Percentiles rank a stretch among this genome's conserved stretches.
Conservation (phyloP, 805 yeast genomes). For the Lachancea waltii region DNA sequence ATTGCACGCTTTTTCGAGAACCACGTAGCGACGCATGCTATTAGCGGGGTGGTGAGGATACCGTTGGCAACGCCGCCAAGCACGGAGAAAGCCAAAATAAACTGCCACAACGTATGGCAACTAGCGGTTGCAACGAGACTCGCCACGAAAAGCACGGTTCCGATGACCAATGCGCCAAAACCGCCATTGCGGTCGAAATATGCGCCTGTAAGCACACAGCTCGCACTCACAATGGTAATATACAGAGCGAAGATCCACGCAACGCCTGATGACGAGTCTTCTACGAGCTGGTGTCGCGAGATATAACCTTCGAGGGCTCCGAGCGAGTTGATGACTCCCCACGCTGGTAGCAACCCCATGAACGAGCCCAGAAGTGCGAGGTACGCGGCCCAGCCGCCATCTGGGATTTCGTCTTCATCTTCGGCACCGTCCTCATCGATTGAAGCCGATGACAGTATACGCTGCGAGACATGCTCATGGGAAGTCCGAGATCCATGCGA, state of each 20-base stretch:
- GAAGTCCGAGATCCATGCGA: too few relatives aligned
- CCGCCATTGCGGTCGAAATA: conserved; percentile 60
- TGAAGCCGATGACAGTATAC: not conserved
- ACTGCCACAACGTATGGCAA: conserved; percentile 50
- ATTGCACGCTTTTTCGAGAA: conserved; percentile 52
- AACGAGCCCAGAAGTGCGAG: conserved; percentile 54
- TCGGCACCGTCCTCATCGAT: conserved; percentile 9
- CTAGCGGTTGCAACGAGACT: conserved; percentile 57
- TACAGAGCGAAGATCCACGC: conserved; percentile 67
- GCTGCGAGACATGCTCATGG: not conserved
- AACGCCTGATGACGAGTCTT: conserved; percentile 42
- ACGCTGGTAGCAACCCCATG: conserved; percentile 49
- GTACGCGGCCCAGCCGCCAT: conserved; percentile 57
- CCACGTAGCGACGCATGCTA: conserved; percentile 63
- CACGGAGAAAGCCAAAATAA: conserved; percentile 52
- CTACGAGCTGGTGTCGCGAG: conserved; percentile 44
- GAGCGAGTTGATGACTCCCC: conserved; percentile 54
- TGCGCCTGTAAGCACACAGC: conserved; percentile 51
- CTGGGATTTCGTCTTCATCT: conserved; percentile 34
- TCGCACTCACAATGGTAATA: conserved; percentile 44
- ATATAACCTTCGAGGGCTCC: conserved; percentile 66
- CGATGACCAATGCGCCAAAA: conserved; percentile 37
- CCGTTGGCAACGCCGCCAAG: conserved; percentile 56
- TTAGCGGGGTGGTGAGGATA: conserved; percentile 51
- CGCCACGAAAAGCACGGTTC: conserved; percentile 40